phyloP scores from a whole-genome alignment of 495 filamentous ascomycete species.

The Annulohypoxylon maeteangense region DNA sequence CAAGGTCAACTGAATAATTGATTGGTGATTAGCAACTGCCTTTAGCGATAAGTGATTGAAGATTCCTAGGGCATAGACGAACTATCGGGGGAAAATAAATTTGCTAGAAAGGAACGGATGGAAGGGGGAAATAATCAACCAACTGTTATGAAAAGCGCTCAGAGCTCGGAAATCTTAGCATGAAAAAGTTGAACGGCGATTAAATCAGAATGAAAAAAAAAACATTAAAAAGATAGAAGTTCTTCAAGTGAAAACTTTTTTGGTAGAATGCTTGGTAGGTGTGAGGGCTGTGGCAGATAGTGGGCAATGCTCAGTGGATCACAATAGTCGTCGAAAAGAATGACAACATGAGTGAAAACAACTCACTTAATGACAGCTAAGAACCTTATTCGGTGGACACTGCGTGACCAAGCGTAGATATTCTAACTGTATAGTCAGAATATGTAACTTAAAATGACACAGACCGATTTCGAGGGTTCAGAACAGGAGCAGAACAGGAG shows the following conservation, averaged over 20 bases:
- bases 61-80: not conserved
- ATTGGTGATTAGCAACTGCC: not conserved
- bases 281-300: not conserved
- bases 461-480: not conserved
- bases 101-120: not conserved
- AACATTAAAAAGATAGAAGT: not conserved
- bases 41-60: not conserved
- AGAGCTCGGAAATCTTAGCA: not conserved
- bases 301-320: not conserved
- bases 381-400: conserved; percentile 4
- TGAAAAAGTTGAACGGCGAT: not conserved
- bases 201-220: not conserved
- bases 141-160: not conserved
- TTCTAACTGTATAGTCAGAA: not conserved
- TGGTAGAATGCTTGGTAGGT: not conserved
- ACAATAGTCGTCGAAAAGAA: not conserved
- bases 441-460: too few relatives aligned
- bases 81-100: not conserved
- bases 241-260: not conserved
- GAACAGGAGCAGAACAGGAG: not conserved
- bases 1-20: not conserved
- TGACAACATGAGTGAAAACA: not conserved
- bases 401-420: conserved; percentile 7
- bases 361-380: not conserved
- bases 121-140: not conserved